A percentile compares a stretch with the other conserved stretches of the same genome.
phyloP scores from a whole-genome alignment of 352 stramenopile genomes.

The Phytophthora sojae region DNA sequence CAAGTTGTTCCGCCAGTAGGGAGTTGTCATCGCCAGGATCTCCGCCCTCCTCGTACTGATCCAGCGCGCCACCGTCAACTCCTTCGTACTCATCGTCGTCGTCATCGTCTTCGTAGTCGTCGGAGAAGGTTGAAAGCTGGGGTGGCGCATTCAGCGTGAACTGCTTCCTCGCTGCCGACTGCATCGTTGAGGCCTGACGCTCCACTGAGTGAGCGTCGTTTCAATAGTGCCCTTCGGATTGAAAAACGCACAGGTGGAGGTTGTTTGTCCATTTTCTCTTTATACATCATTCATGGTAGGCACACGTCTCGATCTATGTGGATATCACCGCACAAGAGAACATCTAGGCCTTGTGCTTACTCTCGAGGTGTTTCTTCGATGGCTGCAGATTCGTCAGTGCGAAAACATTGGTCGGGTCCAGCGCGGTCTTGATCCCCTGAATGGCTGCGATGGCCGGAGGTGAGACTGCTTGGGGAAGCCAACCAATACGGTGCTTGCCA shows the following conservation, averaged over 20 bases:
- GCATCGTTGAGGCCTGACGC: neutral
- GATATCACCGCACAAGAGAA: neutral
- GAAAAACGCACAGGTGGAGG: neutral
- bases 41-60: constrained; percentile 14
- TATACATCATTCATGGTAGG: constrained; percentile 19
- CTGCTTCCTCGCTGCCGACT: constrained; percentile 21
- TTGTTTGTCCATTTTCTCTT: constrained; percentile 7
- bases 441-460: constrained; percentile 71
- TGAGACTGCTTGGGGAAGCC: constrained; percentile 87
- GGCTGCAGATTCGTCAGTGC: constrained; percentile 83
- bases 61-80: constrained; percentile 18
- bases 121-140: constrained; percentile 14
- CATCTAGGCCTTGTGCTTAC: constrained; percentile 21
- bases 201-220: constrained; percentile 19
- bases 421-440: constrained; percentile 83
- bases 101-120: constrained; percentile 37
- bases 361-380: constrained; percentile 8
- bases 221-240: constrained; percentile 6
- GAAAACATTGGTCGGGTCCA: constrained; percentile 95
- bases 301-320: constrained; percentile 11
- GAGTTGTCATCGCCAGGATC: constrained; percentile 14
- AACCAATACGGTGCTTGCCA: constrained; percentile 92
- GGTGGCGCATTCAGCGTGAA: constrained; percentile 27
- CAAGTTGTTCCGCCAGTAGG: constrained; percentile 24
- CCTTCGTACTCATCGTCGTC: constrained; percentile 29